Evolutionary conservation across 345 rosid species (phyloP).

Genomic region (Bruguiera sexangula): DNA sequence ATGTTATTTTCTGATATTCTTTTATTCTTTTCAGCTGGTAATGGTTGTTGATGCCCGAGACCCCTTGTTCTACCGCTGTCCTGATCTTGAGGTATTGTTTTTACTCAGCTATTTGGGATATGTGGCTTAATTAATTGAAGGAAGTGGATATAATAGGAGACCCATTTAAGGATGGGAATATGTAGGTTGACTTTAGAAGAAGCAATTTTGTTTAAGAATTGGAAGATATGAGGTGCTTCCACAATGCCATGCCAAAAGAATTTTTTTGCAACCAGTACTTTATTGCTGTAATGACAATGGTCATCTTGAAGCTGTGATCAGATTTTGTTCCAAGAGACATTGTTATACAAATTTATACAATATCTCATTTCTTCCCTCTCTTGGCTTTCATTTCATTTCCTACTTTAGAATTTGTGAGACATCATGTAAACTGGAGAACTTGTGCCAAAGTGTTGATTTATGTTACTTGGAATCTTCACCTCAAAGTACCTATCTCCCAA

Average conservation of each 20-base stretch:
- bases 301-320: not conserved
- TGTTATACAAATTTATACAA: not conserved
- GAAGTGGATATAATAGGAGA: too few species aligned
- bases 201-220: not conserved
- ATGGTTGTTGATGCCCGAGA: conserved; percentile 98
- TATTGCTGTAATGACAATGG: too few species aligned
- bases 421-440: not conserved
- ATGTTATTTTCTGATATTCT: not conserved
- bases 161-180: not conserved
- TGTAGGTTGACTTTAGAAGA: not conserved
- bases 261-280: not conserved
- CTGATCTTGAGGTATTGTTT: conserved; percentile 81
- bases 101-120: conserved; percentile 5
- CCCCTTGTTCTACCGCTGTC: conserved; percentile 84
- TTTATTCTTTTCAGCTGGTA: conserved; percentile 56
- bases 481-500: not conserved
- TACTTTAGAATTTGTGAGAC: not conserved
- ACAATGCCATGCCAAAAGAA: not conserved
- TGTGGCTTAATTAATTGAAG: not conserved
- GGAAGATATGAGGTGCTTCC: not conserved
- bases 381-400: not conserved
- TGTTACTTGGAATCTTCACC: not conserved
- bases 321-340: not conserved
- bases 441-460: not conserved
- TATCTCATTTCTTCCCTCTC: not conserved